phyloP scores from a whole-genome alignment of 345 rosid species.

The Hypericum androsaemum region DNA sequence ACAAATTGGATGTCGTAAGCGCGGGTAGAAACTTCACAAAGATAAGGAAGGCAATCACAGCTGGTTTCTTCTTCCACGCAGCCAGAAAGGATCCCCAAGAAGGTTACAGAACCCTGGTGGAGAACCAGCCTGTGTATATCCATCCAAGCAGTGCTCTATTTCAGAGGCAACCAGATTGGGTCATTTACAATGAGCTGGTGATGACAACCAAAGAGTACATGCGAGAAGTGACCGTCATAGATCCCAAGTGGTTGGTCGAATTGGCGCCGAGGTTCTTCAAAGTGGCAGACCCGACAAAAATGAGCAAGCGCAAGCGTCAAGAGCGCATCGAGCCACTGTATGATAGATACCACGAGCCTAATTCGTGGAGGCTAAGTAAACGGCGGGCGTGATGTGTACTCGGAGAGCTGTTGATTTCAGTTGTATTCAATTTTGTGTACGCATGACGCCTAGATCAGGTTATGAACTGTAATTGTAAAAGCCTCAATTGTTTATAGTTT shows the following conservation, averaged over 20 bases:
- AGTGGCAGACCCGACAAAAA: conserved; percentile 71
- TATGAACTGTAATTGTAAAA: no score
- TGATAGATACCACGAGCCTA: conserved; percentile 83
- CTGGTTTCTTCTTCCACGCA: conserved; percentile 84
- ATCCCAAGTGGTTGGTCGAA: conserved; percentile 90
- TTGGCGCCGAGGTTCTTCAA: conserved; percentile 87
- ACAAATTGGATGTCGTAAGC: conserved; percentile 71
- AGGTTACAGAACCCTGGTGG: conserved; percentile 73
- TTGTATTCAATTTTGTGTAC: no score
- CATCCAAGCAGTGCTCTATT: conserved; percentile 91
- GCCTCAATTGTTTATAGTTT: no score
- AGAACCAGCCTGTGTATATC: conserved; percentile 78
- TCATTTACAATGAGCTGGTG: conserved; percentile 81
- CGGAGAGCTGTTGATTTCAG: no score
- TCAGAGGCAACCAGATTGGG: conserved; percentile 96
- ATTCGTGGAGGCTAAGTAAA: conserved; percentile 83
- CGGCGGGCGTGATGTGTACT: conserved; percentile 46
- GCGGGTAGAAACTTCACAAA: conserved; percentile 66
- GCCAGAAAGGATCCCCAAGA: conserved; percentile 84
- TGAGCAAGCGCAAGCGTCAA: conserved; percentile 87
- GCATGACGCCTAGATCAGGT: no score
- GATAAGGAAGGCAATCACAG: conserved; percentile 79
- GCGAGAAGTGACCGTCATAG: conserved; percentile 77
- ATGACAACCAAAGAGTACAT: conserved; percentile 92
- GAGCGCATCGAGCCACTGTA: conserved; percentile 82